Evolutionary conservation across 176 grass and related monocot genomes (phyloP).

Genomic region (Eleusine indica): DNA sequence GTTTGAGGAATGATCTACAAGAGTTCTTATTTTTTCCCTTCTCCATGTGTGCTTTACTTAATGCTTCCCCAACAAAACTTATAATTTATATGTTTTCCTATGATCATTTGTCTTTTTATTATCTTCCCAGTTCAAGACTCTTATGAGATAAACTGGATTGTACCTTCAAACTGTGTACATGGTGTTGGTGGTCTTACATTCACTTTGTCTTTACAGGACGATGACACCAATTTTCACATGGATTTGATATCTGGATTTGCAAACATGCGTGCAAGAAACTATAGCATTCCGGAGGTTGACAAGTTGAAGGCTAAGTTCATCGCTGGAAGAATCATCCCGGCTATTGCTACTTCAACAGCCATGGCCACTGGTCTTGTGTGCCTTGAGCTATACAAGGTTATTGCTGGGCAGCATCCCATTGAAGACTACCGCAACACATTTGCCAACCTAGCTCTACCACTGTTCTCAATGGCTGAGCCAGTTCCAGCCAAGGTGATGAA

Average conservation of each 20-base stretch:
- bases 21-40: too few species aligned
- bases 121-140: background rate
- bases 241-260: conserved; percentile 75
- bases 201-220: conserved; percentile 48
- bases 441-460: conserved; percentile 70
- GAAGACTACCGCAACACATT: conserved; percentile 83
- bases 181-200: conserved; percentile 5
- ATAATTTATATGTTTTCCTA: too few species aligned
- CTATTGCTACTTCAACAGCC: conserved; percentile 74
- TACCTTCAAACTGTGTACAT: background rate
- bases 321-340: conserved; percentile 71
- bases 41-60: too few species aligned
- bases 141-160: background rate
- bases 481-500: conserved; percentile 75
- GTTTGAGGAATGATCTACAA: background rate
- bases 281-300: conserved; percentile 75
- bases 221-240: conserved; percentile 84
- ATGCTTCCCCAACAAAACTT: too few species aligned
- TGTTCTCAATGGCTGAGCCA: conserved; percentile 74
- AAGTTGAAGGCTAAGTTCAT: conserved; percentile 86
- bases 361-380: conserved; percentile 79
- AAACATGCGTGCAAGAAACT: conserved; percentile 86
- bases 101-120: too few species aligned
- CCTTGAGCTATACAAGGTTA: conserved; percentile 80
- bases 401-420: conserved; percentile 59